Evolutionary conservation across 164 flowering plant species (phyloP).

Genomic region (Stephania yunnanensis): DNA sequence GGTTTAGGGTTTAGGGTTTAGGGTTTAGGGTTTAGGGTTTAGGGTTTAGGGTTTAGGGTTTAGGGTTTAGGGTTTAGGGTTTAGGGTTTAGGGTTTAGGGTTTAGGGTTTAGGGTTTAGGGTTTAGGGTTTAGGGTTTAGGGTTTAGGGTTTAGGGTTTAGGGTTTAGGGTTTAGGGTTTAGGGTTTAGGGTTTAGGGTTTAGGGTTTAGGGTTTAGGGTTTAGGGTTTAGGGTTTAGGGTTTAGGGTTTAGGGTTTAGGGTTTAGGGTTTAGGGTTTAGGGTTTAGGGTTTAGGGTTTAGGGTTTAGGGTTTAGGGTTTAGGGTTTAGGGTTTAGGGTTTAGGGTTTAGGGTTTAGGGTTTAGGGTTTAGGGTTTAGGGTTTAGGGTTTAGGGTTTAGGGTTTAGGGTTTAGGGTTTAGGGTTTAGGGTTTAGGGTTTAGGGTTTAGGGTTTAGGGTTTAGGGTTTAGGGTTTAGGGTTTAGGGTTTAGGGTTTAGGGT

Average conservation of each 20-base stretch:
- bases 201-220: slow-evolving; percentile 18
- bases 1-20: slow-evolving; percentile 17
- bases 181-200: slow-evolving; percentile 19
- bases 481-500: slow-evolving; percentile 7
- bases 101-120: slow-evolving; percentile 16
- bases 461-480: slow-evolving; percentile 3
- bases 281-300: background rate
- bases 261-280: slow-evolving; percentile 9
- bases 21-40: slow-evolving; percentile 8
- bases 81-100: slow-evolving; percentile 14
- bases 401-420: background rate
- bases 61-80: slow-evolving; percentile 12
- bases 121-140: slow-evolving; percentile 23
- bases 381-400: slow-evolving; percentile 13
- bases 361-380: slow-evolving; percentile 13
- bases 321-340: slow-evolving; percentile 12
- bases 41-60: slow-evolving; percentile 6
- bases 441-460: slow-evolving; percentile 13
- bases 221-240: slow-evolving; percentile 17
- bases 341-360: slow-evolving; percentile 16
- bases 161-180: slow-evolving; percentile 16
- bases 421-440: slow-evolving; percentile 16
- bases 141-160: slow-evolving; percentile 13
- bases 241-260: slow-evolving; percentile 19
- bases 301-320: slow-evolving; percentile 8